Evolutionary conservation across 2,329 filamentous ascomycete genomes (phyloP).

Genomic region (Hypoxylon sp.): DNA sequence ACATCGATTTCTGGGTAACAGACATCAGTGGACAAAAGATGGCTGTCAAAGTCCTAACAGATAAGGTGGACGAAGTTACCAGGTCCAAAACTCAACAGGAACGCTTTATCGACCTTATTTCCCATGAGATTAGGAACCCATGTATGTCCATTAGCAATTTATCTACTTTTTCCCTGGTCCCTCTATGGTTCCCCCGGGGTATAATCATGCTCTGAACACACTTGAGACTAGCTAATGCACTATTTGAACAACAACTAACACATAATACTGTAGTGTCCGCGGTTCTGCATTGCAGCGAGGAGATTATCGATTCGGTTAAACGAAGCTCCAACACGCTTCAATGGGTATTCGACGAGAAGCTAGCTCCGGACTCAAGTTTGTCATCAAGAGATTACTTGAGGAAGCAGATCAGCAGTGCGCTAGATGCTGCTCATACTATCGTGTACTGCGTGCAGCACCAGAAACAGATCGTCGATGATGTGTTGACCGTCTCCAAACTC

Average conservation of each 20-base stretch:
- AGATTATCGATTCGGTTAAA: conserved; percentile 42
- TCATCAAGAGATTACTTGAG: conserved; percentile 32
- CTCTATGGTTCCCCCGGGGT: too few relatives aligned
- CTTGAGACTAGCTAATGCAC: too few relatives aligned
- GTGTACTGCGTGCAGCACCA: conserved; percentile 81
- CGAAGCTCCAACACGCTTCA: conserved; percentile 21
- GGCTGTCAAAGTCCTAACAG: conserved; percentile 39
- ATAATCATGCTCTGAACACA: too few relatives aligned
- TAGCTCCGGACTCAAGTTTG: neutral
- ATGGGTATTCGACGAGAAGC: neutral
- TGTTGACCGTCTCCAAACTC: conserved; percentile 77
- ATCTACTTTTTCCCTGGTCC: too few relatives aligned
- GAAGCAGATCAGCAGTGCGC: conserved; percentile 64
- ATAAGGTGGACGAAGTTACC: conserved; percentile 44
- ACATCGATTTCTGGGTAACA: conserved; percentile 44
- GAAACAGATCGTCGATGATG: conserved; percentile 80
- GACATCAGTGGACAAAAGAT: conserved; percentile 44
- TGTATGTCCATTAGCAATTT: too few relatives aligned
- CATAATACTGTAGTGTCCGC: too few relatives aligned
- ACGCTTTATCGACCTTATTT: conserved; percentile 45
- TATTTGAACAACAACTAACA: too few relatives aligned
- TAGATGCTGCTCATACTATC: conserved; percentile 81
- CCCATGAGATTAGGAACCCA: conserved; percentile 45
- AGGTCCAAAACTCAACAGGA: conserved; percentile 42
- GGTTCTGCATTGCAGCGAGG: conserved; percentile 43